These are phyloP conservation scores for Thozetella sp. DNA, from an alignment of 495 filamentous ascomycete species.

Conservation along the genomic window DNA sequence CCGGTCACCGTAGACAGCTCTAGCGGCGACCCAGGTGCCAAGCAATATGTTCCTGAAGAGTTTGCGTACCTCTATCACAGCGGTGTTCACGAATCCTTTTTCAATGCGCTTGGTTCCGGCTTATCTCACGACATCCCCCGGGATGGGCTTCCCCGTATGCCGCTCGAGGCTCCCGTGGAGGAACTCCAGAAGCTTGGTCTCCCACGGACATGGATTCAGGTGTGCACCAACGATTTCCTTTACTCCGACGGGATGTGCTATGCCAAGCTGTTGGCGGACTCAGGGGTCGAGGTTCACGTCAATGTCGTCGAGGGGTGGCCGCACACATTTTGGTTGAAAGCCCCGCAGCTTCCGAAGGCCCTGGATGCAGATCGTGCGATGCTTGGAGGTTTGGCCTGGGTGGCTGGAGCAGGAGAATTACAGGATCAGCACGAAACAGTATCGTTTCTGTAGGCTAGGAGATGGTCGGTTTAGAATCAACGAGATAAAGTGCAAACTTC, in stretches of 20 bases:
- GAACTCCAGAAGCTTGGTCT: slow-evolving; percentile 9
- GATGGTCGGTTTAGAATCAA: no score
- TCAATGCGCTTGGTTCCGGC: slow-evolving; percentile 18
- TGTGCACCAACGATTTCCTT: slow-evolving; percentile 31
- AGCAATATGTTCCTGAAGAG: slow-evolving; percentile 14
- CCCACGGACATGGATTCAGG: slow-evolving; percentile 31
- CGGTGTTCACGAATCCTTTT: slow-evolving; percentile 16
- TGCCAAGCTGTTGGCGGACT: slow-evolving; percentile 26
- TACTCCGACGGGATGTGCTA: slow-evolving; percentile 35
- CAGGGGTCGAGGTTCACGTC: slow-evolving; percentile 22
- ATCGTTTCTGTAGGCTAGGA: no score
- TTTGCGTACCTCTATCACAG: slow-evolving; percentile 18
- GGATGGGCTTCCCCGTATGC: slow-evolving; percentile 18
- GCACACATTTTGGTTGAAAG: slow-evolving; percentile 37
- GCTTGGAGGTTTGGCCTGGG: slow-evolving; percentile 40
- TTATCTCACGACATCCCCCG: slow-evolving; percentile 16
- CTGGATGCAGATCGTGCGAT: slow-evolving; percentile 37
- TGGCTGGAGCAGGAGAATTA: neutral
- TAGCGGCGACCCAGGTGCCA: slow-evolving; percentile 4
- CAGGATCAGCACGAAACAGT: no score
- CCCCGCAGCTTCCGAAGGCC: slow-evolving; percentile 19
- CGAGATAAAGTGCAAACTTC: no score
- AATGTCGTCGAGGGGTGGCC: slow-evolving; percentile 30
- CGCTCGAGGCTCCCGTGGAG: slow-evolving; percentile 16
- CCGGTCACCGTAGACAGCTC: slow-evolving; percentile 29